phyloP scores from a whole-genome alignment of 2,329 filamentous ascomycete genomes.

The Penicillium sp. region DNA sequence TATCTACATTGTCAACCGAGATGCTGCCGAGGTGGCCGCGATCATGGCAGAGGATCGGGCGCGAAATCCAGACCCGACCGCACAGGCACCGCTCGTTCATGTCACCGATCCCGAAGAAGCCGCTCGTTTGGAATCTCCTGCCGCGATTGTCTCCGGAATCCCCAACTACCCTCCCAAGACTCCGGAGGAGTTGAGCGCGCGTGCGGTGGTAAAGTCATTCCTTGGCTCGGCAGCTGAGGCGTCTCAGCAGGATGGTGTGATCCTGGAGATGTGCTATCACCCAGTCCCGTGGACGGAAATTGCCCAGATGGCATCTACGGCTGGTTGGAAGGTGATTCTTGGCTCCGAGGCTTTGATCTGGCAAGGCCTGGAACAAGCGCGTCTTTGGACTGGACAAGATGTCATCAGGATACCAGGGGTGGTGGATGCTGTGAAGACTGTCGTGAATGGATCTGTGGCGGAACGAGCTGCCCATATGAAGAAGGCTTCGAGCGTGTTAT shows the following conservation, averaged over 20 bases:
- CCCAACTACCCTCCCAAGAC: slow-evolving; percentile 69
- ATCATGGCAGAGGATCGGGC: slow-evolving; percentile 58
- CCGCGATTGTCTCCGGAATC: slow-evolving; percentile 66
- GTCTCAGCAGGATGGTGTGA: slow-evolving; percentile 53
- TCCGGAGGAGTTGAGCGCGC: slow-evolving; percentile 54
- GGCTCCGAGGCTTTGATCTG: slow-evolving; percentile 73
- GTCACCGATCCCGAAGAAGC: slow-evolving; percentile 60
- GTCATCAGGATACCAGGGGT: slow-evolving; percentile 51
- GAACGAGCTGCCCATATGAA: slow-evolving; percentile 24
- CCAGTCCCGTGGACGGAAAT: slow-evolving; percentile 64
- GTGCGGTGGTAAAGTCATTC: slow-evolving; percentile 46
- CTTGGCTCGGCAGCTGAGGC: slow-evolving; percentile 21
- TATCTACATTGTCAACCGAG: slow-evolving; percentile 74
- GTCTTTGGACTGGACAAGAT: slow-evolving; percentile 58
- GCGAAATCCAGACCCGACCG: slow-evolving; percentile 43
- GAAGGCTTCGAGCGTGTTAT: slow-evolving; percentile 22
- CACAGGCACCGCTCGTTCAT: slow-evolving; percentile 49
- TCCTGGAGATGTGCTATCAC: slow-evolving; percentile 82
- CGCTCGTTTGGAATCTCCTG: slow-evolving; percentile 51
- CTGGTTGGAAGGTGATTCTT: slow-evolving; percentile 67
- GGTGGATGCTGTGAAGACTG: slow-evolving; percentile 53
- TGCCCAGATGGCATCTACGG: slow-evolving; percentile 53
- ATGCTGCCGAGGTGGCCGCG: slow-evolving; percentile 60
- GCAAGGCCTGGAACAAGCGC: slow-evolving; percentile 64
- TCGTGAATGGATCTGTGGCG: slow-evolving; percentile 45